A percentile compares a stretch with the other conserved stretches of the same genome.
Evolutionary conservation across 2,329 filamentous ascomycete species (phyloP).

Genomic region (Truncatella angustata): DNA sequence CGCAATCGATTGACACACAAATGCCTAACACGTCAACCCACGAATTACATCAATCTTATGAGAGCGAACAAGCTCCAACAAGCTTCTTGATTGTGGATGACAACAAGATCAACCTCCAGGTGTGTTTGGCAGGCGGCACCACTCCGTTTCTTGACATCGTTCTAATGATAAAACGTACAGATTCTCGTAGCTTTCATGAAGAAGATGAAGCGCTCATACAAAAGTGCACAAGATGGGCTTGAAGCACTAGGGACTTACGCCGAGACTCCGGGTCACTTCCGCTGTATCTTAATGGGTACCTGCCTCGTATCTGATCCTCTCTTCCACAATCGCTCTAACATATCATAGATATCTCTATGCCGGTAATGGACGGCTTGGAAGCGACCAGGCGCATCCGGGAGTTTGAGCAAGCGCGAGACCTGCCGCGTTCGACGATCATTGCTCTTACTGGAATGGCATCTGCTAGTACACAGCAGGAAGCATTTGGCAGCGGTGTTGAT

Average conservation of each 20-base stretch:
- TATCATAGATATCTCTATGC: slow-evolving; percentile 38
- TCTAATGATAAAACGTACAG: slow-evolving; percentile 12
- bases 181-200: slow-evolving; percentile 29
- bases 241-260: slow-evolving; percentile 35
- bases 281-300: slow-evolving; percentile 16
- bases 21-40: not conserved
- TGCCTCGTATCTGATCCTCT: not conserved
- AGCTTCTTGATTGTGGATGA: slow-evolving; percentile 38
- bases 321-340: not conserved
- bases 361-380: slow-evolving; percentile 41
- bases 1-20: not conserved
- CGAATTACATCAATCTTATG: not conserved
- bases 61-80: slow-evolving; percentile 1
- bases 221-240: slow-evolving; percentile 35
- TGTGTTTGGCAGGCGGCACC: slow-evolving; percentile 1
- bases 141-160: not conserved
- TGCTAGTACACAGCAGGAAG: slow-evolving; percentile 41
- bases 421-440: slow-evolving; percentile 38
- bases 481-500: slow-evolving; percentile 43
- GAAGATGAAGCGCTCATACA: slow-evolving; percentile 28
- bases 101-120: slow-evolving; percentile 36
- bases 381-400: slow-evolving; percentile 39
- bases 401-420: slow-evolving; percentile 35
- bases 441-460: slow-evolving; percentile 45
- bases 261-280: slow-evolving; percentile 10